A percentile compares a stretch with the other conserved stretches of the same genome.
phyloP scores from a whole-genome alignment of 73 alveolate species.

The Blepharisma japonicum region DNA sequence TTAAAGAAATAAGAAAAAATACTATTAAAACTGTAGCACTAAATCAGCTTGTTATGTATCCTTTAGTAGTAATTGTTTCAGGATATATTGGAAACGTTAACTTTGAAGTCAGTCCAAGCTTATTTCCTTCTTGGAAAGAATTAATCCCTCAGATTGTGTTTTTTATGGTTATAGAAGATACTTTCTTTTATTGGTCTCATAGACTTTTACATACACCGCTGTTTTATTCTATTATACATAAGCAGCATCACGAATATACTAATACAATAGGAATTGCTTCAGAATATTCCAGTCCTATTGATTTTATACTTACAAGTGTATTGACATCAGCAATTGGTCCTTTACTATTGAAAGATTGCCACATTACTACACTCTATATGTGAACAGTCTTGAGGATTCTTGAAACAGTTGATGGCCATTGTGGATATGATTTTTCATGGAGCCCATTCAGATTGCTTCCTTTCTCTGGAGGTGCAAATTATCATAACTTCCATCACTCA shows the following conservation, averaged over 20 bases:
- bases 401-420: slow-evolving; percentile 61
- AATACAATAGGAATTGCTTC: slow-evolving; percentile 61
- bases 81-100: neutral
- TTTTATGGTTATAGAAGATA: slow-evolving; percentile 57
- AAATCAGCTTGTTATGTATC: slow-evolving; percentile 36
- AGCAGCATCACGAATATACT: slow-evolving; percentile 65
- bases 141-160: slow-evolving; percentile 45
- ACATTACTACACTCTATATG: neutral
- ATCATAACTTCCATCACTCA: slow-evolving; percentile 72
- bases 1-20: slow-evolving; percentile 37
- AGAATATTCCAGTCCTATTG: slow-evolving; percentile 72
- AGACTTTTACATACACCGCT: slow-evolving; percentile 57
- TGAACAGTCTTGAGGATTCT: slow-evolving; percentile 31
- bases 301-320: slow-evolving; percentile 51
- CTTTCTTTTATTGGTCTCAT: slow-evolving; percentile 59
- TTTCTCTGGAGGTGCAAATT: slow-evolving; percentile 53
- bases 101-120: slow-evolving; percentile 33
- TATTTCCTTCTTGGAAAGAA: slow-evolving; percentile 47
- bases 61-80: slow-evolving; percentile 28
- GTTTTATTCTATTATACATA: slow-evolving; percentile 51
- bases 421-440: slow-evolving; percentile 73
- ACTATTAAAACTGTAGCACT: slow-evolving; percentile 33
- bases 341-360: neutral
- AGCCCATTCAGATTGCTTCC: slow-evolving; percentile 78
- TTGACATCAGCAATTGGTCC: slow-evolving; percentile 56